Percentiles rank a stretch among this genome's conserved stretches.
phyloP scores from a whole-genome alignment of 768 basidiomycete species.

The Pleurotus citrinopileatus region DNA sequence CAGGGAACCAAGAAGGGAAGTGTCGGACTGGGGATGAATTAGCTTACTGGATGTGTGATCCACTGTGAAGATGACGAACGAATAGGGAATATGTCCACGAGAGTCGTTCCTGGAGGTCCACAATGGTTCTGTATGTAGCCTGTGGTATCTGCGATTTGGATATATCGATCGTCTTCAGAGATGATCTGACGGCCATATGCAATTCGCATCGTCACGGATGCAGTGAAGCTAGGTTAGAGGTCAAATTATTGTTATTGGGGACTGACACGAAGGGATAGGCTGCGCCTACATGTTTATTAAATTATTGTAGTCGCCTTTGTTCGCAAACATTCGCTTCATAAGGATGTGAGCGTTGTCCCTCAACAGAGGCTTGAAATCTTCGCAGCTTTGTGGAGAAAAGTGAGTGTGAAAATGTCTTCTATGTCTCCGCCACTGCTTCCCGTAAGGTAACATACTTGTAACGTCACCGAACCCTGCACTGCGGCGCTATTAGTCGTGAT shows the following conservation, averaged over 20 bases:
- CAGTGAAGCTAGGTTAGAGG: constrained; percentile 17
- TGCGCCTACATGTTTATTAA: constrained; percentile 24
- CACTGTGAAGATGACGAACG: constrained; percentile 10
- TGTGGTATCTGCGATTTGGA: constrained; percentile 16
- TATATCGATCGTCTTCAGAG: constrained; percentile 20
- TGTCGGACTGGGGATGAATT: background rate
- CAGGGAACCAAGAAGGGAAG: background rate
- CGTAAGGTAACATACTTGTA: background rate
- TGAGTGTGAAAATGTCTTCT: background rate
- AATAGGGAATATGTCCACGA: constrained; percentile 22
- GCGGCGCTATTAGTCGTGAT: background rate
- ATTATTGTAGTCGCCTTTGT: constrained; percentile 16
- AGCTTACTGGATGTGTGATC: background rate
- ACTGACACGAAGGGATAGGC: background rate
- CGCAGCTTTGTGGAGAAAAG: background rate
- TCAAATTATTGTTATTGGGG: background rate
- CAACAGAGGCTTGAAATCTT: constrained; percentile 20
- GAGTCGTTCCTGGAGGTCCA: constrained; percentile 18
- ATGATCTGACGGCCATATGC: constrained; percentile 21
- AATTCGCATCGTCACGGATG: constrained; percentile 20
- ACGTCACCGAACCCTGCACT: too few species aligned
- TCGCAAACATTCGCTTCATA: constrained; percentile 22
- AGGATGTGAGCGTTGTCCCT: constrained; percentile 28
- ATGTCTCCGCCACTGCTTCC: background rate
- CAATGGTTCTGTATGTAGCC: constrained; percentile 12